Conservation (phyloP, 202 grass and related monocot genomes). For the Setaria italica region DNA sequence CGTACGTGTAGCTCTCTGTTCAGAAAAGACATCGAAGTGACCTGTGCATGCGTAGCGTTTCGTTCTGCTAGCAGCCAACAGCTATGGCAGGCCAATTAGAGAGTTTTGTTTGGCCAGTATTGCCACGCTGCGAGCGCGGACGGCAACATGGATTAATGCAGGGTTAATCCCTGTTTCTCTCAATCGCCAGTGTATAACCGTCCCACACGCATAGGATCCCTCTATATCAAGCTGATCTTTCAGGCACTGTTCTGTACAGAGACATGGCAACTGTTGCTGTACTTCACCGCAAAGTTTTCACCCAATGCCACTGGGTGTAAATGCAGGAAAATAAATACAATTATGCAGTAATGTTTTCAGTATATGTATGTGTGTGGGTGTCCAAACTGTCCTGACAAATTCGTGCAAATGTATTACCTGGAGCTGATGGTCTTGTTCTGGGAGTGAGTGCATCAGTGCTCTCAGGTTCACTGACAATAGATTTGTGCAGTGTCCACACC, state of each 20-base stretch:
- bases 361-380: neutral
- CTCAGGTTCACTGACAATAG: slow-evolving; percentile 84
- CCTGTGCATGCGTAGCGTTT: slow-evolving; percentile 10
- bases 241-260: neutral
- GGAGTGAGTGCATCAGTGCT: slow-evolving; percentile 60
- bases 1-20: neutral
- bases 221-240: neutral
- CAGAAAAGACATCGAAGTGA: slow-evolving; percentile 39
- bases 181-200: neutral
- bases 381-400: neutral
- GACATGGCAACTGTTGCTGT: neutral
- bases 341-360: neutral
- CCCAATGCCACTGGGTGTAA: neutral
- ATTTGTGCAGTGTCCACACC: slow-evolving; percentile 93
- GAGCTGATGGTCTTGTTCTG: slow-evolving; percentile 55
- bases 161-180: slow-evolving; percentile 6
- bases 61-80: slow-evolving; percentile 6
- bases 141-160: slow-evolving; percentile 3
- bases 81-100: slow-evolving; percentile 7
- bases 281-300: neutral
- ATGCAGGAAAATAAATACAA: neutral
- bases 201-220: slow-evolving; percentile 8
- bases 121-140: neutral
- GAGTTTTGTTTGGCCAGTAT: slow-evolving; percentile 16
- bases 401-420: slow-evolving; percentile 56